Evolutionary conservation across 1,284 basidiomycete species (phyloP), one percentile per base, ranked within the genome.

Genomic region (Ganoderma lucidum): DNA sequence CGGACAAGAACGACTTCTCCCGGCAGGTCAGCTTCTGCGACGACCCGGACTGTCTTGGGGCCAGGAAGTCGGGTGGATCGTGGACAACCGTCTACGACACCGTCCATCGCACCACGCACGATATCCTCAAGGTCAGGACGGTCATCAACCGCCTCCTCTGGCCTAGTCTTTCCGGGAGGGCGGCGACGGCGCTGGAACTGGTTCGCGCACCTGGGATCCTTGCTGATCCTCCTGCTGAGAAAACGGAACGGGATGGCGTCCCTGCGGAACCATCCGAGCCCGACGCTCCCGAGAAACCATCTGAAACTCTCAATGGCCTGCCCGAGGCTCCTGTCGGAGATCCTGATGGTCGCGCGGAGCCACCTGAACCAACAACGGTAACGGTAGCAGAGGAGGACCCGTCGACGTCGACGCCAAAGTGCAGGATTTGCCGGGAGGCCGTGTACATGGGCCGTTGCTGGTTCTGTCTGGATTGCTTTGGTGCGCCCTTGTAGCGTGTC

Each of bases 121-220:
- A 68, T 30, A 42, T 69, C 6, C n/a, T 71, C 53, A 71, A 71
- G 41, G 45, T 69, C 62, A 58, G 70, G 37, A 71, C 63, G 17
- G 66, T 67, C 17, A 32, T 71, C 41, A 53, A 61, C 39, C 39
- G 39, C 14, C 28, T 55, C 9, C 32, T 56, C 30, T 67, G 63
- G 59, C 66, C 28, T 0, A 6, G 1, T 14, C 37, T 64, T 23
- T 59, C 32, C 0, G 32, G 6, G 19, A 19, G 14, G 60, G 51
- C 63, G 8, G 15, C 12, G 6, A 14, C 5, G 23, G 42, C 42
- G 12, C 32, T 58, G n/a, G 42, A 37, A 35, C 19, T 15, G 12
- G 14, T 55, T 2, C 62, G 62, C 3, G 10, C 10, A 1, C 32
- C 35, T 3, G 35, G 62, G 30, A 30, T 6, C 0, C 60, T 62